Conservation (phyloP, 2,329 filamentous ascomycete genomes). For the Aspergillus nomiae region DNA sequence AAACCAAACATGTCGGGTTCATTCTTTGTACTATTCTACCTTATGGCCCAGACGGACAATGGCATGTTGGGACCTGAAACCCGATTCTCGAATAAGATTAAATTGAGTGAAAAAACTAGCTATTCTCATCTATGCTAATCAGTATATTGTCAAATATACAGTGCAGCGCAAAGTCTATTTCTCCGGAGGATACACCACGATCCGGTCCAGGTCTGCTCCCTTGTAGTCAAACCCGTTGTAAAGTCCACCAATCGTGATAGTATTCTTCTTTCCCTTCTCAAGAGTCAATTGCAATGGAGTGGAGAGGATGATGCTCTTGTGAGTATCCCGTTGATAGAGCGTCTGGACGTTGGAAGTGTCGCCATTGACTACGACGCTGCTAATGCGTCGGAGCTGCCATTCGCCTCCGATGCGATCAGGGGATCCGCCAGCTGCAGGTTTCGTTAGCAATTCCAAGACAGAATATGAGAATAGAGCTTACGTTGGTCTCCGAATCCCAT, state of each 20-base stretch:
- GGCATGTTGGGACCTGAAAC: no score
- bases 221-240: constrained; percentile 59
- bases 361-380: constrained; percentile 62
- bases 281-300: constrained; percentile 58
- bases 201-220: constrained; percentile 60
- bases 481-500: constrained; percentile 30
- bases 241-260: constrained; percentile 60
- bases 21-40: no score
- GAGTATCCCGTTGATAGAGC: constrained; percentile 57
- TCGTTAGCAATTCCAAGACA: not conserved
- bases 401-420: constrained; percentile 62
- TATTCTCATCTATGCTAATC: not conserved
- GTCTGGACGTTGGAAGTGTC: constrained; percentile 52
- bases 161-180: not conserved
- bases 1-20: no score
- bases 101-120: not conserved
- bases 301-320: constrained; percentile 63
- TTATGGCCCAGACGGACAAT: no score
- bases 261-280: constrained; percentile 54
- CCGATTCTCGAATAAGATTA: no score
- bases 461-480: constrained; percentile 4
- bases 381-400: constrained; percentile 63
- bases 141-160: not conserved
- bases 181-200: constrained; percentile 63
- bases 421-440: constrained; percentile 47